Evolutionary conservation across 2,329 filamentous ascomycete genomes (phyloP).

Genomic region (Cladosporium oxysporum): DNA sequence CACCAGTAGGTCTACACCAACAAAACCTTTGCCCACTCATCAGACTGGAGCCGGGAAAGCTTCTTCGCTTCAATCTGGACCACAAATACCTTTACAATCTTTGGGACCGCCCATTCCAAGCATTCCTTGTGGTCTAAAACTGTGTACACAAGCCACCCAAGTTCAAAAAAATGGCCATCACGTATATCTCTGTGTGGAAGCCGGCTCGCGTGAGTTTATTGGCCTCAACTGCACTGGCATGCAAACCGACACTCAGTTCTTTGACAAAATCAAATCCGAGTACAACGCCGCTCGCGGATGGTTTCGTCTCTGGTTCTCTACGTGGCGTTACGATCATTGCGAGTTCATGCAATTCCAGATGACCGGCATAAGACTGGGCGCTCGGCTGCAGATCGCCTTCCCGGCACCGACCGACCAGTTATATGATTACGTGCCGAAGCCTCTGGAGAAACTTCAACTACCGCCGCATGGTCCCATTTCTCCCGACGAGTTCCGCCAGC

Average conservation of each 20-base stretch:
- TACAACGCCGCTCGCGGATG: background rate
- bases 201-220: background rate
- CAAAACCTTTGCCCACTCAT: too few species aligned
- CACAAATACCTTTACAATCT: too few species aligned
- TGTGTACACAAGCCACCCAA: too few species aligned
- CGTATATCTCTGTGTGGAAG: background rate
- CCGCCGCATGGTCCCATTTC: constrained; percentile 13
- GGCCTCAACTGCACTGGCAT: background rate
- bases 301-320: constrained; percentile 6
- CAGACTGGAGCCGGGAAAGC: too few species aligned
- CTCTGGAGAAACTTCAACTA: background rate
- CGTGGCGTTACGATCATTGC: constrained; percentile 19
- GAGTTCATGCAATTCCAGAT: constrained; percentile 21
- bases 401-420: background rate
- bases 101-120: too few species aligned
- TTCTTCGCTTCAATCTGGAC: too few species aligned
- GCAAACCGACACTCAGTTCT: background rate
- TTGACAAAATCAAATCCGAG: background rate
- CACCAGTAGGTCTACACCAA: too few species aligned
- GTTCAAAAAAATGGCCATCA: too few species aligned
- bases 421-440: background rate
- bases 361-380: background rate
- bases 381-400: background rate
- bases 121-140: too few species aligned
- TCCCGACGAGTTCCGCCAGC: constrained; percentile 9